Evolutionary conservation across 495 filamentous ascomycete genomes (phyloP), one percentile per base, ranked within the genome.

Genomic region (Xylaria telfairii): DNA sequence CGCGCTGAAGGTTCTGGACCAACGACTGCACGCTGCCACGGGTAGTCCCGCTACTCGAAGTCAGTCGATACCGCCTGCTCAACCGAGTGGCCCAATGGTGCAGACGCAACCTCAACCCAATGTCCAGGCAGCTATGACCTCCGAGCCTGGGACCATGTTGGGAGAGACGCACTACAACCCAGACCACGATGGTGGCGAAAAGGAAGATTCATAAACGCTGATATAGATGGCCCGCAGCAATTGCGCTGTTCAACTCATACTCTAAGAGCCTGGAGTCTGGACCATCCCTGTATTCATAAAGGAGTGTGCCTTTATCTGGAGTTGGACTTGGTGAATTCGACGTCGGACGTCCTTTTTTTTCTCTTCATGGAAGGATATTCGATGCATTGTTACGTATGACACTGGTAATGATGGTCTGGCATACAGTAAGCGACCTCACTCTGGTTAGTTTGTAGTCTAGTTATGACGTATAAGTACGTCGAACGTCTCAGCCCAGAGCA

Each of bases 1-100:
- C 60, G 96, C 96, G 5, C 84, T 99, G 47, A 94, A 93, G 78
- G 96, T 94, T 17, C 81, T 99, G 68, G 96, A 99, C 78, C 94
- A 97, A 81, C 87, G 96, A 72, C 81, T 99, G 63, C 90, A 97
- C 80, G 92, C 93, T 41, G 94, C 94, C 8, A 90, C 92, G 30
- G 62, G 37, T 30, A 84, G 77, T 64, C 77, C 79, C 15, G 78
- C 78, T n/a, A 68, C 78, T 7, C 79, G 84, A 42, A 72, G 81
- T 77, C 75, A 79, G n/a, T 77, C 83, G 7, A 80, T 72, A 19
- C 80, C 78, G 68, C 80, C 77, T 44, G 76, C 72, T 30, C 79
- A 82, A 68, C 78, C 80, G 32, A 81, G 76, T 13, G 83, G 83
- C 66, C 79, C 86, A 19, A 85, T 83, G 26, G 79, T 86, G 32